phyloP scores from a whole-genome alignment of 108 stramenopile genomes.

The Pseudonitzschia multiseries region DNA sequence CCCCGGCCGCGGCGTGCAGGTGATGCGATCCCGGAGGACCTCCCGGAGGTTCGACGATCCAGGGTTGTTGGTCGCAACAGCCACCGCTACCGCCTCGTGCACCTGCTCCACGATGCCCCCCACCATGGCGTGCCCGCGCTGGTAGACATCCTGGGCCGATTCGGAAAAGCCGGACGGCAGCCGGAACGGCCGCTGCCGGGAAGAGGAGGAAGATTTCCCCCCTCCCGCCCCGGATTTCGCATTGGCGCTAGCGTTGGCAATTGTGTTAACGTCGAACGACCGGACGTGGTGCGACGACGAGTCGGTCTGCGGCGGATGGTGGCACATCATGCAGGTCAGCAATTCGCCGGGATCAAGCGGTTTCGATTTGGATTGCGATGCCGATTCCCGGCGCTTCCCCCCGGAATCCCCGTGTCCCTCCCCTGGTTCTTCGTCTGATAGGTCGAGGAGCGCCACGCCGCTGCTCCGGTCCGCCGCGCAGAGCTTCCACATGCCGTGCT shows the following conservation, averaged over 20 bases:
- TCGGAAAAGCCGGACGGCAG: not conserved
- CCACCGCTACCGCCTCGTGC: not conserved
- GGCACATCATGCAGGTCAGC: constrained; percentile 6
- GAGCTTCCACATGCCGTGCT: constrained; percentile 21
- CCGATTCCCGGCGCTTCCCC: too few relatives aligned
- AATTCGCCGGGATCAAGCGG: not conserved
- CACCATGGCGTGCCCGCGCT: constrained; percentile 7
- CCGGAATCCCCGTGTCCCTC: not conserved
- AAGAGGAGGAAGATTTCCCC: too few relatives aligned
- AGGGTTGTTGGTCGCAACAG: not conserved
- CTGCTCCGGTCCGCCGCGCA: not conserved
- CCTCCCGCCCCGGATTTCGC: too few relatives aligned
- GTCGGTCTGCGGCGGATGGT: not conserved
- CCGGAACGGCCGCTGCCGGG: not conserved
- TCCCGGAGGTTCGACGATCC: not conserved
- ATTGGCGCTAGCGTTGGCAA: not conserved
- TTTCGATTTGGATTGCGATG: not conserved
- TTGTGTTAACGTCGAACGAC: not conserved
- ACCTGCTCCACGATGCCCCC: constrained; percentile 11
- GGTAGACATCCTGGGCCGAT: constrained; percentile 11
- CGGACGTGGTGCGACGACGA: not conserved
- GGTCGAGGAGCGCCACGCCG: not conserved
- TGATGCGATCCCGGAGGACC: constrained; percentile 4
- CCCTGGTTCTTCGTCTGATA: not conserved
- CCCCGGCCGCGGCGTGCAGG: not conserved